Evolutionary conservation across 306 rosid genomes (phyloP).

Genomic region (Malus asiatica): DNA sequence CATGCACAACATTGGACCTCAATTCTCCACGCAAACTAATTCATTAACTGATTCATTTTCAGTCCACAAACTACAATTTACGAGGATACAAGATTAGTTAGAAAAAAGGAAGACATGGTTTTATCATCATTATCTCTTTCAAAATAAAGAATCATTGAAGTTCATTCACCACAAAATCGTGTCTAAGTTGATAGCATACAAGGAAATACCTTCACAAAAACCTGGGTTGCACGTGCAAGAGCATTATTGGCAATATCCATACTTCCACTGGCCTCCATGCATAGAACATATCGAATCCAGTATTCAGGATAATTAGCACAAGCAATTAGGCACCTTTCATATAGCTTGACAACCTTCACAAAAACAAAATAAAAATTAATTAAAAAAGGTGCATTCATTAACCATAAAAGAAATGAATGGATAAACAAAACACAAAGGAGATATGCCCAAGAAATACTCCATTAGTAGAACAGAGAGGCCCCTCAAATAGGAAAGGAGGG

Average conservation of each 20-base stretch:
- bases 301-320: constrained; percentile 98
- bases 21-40: not conserved
- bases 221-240: constrained; percentile 93
- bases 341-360: constrained; percentile 83
- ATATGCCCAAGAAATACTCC: constrained; percentile 93
- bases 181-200: not conserved
- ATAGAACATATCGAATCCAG: constrained; percentile 80
- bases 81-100: not conserved
- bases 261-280: constrained; percentile 66
- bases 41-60: not conserved
- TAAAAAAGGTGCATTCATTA: not conserved
- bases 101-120: not conserved
- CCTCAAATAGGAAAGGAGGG: constrained; percentile 96
- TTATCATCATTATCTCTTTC: not conserved
- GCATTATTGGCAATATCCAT: constrained; percentile 92
- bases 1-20: not conserved
- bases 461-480: constrained; percentile 91
- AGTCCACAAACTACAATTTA: not conserved
- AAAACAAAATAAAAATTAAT: not conserved
- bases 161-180: not conserved
- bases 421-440: constrained; percentile 43
- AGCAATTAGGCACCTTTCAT: constrained; percentile 92
- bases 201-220: constrained; percentile 81
- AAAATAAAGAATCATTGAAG: not conserved
- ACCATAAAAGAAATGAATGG: constrained; percentile 25